Base-by-base conservation (phyloP, 805 yeast genomes). In the Pichia insulana region DNA sequence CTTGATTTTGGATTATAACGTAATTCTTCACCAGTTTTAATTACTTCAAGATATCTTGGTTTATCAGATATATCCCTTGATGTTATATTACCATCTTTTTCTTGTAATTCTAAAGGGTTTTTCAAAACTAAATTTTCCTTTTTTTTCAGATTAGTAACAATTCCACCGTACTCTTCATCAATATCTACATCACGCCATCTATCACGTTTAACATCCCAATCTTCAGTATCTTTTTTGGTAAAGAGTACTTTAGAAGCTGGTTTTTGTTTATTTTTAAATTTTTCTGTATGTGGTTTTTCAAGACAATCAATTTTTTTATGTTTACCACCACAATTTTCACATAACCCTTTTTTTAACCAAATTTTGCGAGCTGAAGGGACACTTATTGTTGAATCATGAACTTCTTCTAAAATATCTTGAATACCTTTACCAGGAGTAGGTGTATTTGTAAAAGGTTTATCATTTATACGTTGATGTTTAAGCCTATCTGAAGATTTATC, bases 141-240 rank as follows among this genome's bases (percentile, higher is more conserved):
- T 33, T 48, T 53, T 41, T 68, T 65, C 74, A 82, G 74, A 36
- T 64, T 63, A 40, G 61, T 56, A 6, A 77, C 51, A 26, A 73
- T 71, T 11, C 68, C 62, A 37, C 69, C 72, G 65, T 83, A 84
- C 41, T 82, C 86, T 10, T 67, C 64, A 8, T 52, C 54, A 9
- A 75, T 69, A 36, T 81, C 78, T 55, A 76, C 83, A 0, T 95
- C 95, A 54, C 74, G 82, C 95, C 92, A 85, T 45, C 86, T 67
- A 59, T 85, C 95, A 45, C 88, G 63, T 48, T 80, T 81, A 10
- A 79, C 72, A 52, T 83, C 94, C 71, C 78, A 85, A 36, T 70
- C 73, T 22, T 60, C 63, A 2, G 55, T 62, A 38, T 53, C 59
- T 36, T 50, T 60, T 37, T 44, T 51, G 38, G 39, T 46, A 13